phyloP scores from a whole-genome alignment of 371 early-diverging fungal species.

The Rhizopus microsporus region DNA sequence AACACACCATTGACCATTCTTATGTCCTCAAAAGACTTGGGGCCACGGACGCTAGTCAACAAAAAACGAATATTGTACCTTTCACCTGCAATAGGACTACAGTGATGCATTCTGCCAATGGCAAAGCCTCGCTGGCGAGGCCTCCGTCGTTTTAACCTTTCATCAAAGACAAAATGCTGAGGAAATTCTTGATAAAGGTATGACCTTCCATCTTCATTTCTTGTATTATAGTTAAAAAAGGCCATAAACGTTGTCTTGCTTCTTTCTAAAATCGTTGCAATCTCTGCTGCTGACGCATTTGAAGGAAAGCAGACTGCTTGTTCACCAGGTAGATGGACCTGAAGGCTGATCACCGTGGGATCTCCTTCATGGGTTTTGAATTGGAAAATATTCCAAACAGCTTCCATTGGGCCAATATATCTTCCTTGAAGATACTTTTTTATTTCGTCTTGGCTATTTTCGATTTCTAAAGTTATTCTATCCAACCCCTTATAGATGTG shows the following conservation, averaged over 20 bases:
- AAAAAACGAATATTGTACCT: no score
- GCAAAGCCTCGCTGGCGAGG: background rate
- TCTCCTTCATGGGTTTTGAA: background rate
- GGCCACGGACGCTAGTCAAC: no score
- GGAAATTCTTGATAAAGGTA: constrained; percentile 12
- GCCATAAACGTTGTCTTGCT: background rate
- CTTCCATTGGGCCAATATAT: no score
- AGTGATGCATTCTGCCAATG: no score
- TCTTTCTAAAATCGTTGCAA: background rate
- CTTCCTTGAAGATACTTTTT: no score
- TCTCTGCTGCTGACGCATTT: background rate
- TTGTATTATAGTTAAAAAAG: background rate
- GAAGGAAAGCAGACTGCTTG: background rate
- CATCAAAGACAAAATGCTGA: constrained; percentile 3
- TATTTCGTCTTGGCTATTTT: no score
- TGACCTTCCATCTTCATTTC: background rate
- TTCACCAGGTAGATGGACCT: background rate
- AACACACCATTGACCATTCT: no score
- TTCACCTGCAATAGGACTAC: no score
- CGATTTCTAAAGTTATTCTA: no score
- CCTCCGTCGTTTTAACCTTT: background rate
- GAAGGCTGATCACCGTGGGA: no score
- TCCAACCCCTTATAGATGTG: no score
- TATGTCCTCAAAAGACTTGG: no score
- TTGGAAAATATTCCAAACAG: background rate